A percentile compares a stretch with the other conserved stretches of the same genome.
Conservation (phyloP, 2,329 filamentous ascomycete genomes). For the Neurospora sp. region DNA sequence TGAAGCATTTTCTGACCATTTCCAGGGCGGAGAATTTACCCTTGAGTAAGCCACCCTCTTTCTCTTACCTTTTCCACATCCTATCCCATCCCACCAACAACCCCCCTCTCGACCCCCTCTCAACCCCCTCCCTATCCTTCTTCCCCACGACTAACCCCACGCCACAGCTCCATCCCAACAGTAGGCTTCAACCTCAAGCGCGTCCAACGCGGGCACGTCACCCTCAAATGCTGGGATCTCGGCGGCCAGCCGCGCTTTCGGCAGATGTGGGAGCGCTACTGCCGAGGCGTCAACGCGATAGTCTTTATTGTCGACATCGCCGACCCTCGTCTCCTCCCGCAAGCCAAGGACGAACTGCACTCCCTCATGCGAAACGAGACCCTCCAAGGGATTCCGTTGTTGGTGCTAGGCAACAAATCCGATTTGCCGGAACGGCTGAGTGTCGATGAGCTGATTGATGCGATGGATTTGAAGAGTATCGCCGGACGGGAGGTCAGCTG, state of each 20-base stretch:
- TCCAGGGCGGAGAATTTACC: slow-evolving; percentile 92
- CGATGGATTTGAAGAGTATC: slow-evolving; percentile 80
- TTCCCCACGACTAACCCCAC: slow-evolving; percentile 25
- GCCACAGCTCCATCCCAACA: slow-evolving; percentile 83
- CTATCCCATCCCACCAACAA: slow-evolving; percentile 8
- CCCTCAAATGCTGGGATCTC: slow-evolving; percentile 97
- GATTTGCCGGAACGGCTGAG: slow-evolving; percentile 85
- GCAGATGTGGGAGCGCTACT: slow-evolving; percentile 99
- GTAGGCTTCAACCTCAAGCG: slow-evolving; percentile 99
- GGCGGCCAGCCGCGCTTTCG: slow-evolving; percentile 94
- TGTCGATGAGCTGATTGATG: slow-evolving; percentile 92
- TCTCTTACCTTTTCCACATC: slow-evolving; percentile 7
- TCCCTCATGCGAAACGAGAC: slow-evolving; percentile 75
- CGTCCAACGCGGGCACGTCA: slow-evolving; percentile 95
- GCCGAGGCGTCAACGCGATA: slow-evolving; percentile 92
- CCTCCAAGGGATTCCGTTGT: slow-evolving; percentile 79
- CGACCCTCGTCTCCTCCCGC: slow-evolving; percentile 68
- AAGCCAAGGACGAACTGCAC: slow-evolving; percentile 88
- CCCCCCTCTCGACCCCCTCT: not conserved
- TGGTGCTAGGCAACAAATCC: slow-evolving; percentile 95
- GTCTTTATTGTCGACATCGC: slow-evolving; percentile 98
- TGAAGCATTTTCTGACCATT: slow-evolving; percentile 8
- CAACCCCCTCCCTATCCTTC: not conserved
- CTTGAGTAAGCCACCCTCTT: slow-evolving; percentile 68
- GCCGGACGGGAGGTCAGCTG: slow-evolving; percentile 91